A percentile compares a stretch with the other conserved stretches of the same genome.
Evolutionary conservation across 2,329 filamentous ascomycete genomes (phyloP).

Genomic region (Calonectria pauciramosa): DNA sequence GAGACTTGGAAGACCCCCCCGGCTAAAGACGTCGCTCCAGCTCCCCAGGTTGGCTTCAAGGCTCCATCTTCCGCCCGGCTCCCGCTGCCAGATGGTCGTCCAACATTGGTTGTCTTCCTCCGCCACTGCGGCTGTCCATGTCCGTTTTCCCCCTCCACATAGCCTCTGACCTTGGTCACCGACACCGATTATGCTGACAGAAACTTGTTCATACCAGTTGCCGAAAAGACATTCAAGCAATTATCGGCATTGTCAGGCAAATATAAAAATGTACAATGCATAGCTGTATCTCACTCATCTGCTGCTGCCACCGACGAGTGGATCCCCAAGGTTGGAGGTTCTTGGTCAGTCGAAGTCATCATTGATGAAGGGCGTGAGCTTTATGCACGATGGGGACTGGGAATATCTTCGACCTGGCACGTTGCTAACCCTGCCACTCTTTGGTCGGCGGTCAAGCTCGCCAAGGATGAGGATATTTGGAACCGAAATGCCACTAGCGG

Average conservation of each 20-base stretch:
- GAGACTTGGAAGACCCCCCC: constrained; percentile 58
- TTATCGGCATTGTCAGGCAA: constrained; percentile 66
- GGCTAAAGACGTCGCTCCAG: constrained; percentile 58
- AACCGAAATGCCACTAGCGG: constrained; percentile 76
- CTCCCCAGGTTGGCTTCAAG: constrained; percentile 66
- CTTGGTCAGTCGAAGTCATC: constrained; percentile 70
- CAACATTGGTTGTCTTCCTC: constrained; percentile 76
- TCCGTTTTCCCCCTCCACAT: constrained; percentile 53
- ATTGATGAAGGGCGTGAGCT: constrained; percentile 71
- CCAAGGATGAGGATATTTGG: constrained; percentile 74
- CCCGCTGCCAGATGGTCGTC: constrained; percentile 65
- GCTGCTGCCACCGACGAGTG: constrained; percentile 67
- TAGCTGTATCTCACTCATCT: constrained; percentile 74
- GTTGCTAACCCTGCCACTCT: constrained; percentile 71
- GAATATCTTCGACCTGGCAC: constrained; percentile 72
- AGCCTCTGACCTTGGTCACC: no score
- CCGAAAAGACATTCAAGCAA: constrained; percentile 74
- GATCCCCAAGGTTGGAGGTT: constrained; percentile 69
- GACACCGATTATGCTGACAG: neutral
- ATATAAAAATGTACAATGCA: constrained; percentile 65
- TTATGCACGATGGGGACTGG: constrained; percentile 77
- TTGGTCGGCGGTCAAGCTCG: constrained; percentile 69
- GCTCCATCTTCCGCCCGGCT: constrained; percentile 70
- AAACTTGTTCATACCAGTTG: constrained; percentile 61
- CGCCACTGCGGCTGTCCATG: constrained; percentile 83